Evolutionary conservation across 768 basidiomycete species (phyloP).

Genomic region (Heimioporus sp.): DNA sequence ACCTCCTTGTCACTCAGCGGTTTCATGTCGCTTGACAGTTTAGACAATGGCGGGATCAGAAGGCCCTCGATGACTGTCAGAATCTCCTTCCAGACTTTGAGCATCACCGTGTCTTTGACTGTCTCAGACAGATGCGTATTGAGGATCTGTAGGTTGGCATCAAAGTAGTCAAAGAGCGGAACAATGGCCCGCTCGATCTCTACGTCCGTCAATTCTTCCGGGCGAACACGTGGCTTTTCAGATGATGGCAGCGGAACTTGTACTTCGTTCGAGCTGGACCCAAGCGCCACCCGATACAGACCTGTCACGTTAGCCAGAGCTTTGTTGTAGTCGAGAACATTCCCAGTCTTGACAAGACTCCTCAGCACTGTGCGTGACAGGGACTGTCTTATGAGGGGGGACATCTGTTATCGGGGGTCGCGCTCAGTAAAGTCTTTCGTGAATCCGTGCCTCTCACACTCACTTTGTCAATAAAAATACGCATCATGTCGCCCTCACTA

Average conservation of each 20-base stretch:
- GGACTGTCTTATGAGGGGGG: constrained; percentile 87
- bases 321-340: constrained; percentile 82
- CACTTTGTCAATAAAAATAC: constrained; percentile 97
- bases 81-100: constrained; percentile 95
- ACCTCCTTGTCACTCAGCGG: constrained; percentile 94
- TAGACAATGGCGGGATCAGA: constrained; percentile 87
- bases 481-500: constrained; percentile 92
- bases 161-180: constrained; percentile 94
- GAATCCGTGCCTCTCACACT: not conserved
- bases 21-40: constrained; percentile 84
- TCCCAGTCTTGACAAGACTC: constrained; percentile 64
- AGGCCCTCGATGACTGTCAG: constrained; percentile 80
- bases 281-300: constrained; percentile 78
- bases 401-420: constrained; percentile 59
- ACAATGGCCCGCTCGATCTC: constrained; percentile 93
- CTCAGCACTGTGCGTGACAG: constrained; percentile 76
- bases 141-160: constrained; percentile 86
- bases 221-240: constrained; percentile 76
- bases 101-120: constrained; percentile 91
- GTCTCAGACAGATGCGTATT: constrained; percentile 83
- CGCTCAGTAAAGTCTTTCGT: not conserved
- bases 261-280: constrained; percentile 63
- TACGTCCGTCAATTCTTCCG: constrained; percentile 84
- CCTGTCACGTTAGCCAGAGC: constrained; percentile 80
- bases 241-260: constrained; percentile 71